phyloP scores from a whole-genome alignment of 257 asterid genomes.

The Agastache rugosa region DNA sequence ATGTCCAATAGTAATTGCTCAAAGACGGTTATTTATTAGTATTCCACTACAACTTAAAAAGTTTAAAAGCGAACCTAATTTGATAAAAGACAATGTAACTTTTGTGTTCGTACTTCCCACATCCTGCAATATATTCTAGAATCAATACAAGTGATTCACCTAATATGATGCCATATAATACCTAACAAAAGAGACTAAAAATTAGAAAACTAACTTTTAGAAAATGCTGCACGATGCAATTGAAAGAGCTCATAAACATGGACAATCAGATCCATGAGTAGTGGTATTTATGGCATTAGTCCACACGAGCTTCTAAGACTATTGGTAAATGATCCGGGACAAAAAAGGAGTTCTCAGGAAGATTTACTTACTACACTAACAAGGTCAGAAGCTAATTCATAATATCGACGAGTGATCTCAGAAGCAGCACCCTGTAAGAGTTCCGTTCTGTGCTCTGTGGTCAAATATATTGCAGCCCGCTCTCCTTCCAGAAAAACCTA shows the following conservation, averaged over 20 bases:
- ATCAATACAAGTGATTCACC: conserved; percentile 14
- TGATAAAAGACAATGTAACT: conserved; percentile 1
- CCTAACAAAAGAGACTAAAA: conserved; percentile 8
- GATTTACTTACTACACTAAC: conserved; percentile 72
- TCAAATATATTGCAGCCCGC: conserved; percentile 65
- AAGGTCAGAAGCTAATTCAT: conserved; percentile 83
- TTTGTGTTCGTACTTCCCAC: conserved; percentile 5
- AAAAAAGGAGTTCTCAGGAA: conserved; percentile 22
- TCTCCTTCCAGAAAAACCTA: conserved; percentile 90
- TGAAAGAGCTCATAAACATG: conserved; percentile 13
- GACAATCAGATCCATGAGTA: conserved; percentile 6
- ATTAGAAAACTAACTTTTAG: conserved; percentile 18
- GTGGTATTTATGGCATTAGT: conserved; percentile 19
- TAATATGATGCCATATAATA: conserved; percentile 20
- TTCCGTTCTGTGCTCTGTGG: conserved; percentile 62
- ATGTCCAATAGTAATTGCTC: neutral
- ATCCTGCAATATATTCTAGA: neutral
- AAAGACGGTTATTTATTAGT: neutral
- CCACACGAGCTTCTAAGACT: conserved; percentile 10
- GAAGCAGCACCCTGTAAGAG: conserved; percentile 73
- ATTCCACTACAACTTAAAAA: neutral
- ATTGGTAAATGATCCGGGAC: conserved; percentile 18
- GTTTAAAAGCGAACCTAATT: neutral
- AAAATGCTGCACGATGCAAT: neutral
- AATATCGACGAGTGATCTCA: conserved; percentile 77